A percentile compares a stretch with the other conserved stretches of the same genome.
phyloP scores from a whole-genome alignment of 306 rosid genomes.

The Ziziphus jujuba region DNA sequence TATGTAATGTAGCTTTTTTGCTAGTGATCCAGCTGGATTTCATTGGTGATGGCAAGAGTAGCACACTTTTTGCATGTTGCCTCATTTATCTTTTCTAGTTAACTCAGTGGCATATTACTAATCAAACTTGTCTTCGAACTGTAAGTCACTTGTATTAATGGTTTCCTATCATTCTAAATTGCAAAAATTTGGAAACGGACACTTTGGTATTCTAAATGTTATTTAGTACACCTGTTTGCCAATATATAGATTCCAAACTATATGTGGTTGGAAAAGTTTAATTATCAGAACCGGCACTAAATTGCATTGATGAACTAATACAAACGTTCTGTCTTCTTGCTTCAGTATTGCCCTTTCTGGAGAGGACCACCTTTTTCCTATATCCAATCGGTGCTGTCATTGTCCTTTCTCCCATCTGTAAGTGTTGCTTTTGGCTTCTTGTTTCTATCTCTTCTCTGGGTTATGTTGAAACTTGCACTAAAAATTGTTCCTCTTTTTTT shows the following conservation, averaged over 20 bases:
- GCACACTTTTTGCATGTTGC: neutral
- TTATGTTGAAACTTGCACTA: constrained; percentile 27
- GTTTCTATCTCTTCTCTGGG: constrained; percentile 21
- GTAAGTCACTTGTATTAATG: neutral
- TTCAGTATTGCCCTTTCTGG: constrained; percentile 96
- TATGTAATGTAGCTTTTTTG: neutral
- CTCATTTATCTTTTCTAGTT: neutral
- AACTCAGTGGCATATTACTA: neutral
- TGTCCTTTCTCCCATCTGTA: constrained; percentile 94
- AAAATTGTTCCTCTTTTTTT: neutral
- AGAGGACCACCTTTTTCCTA: constrained; percentile 91
- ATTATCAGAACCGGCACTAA: neutral
- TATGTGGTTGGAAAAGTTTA: neutral
- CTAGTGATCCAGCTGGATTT: neutral
- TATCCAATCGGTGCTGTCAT: constrained; percentile 88
- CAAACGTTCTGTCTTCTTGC: constrained; percentile 17
- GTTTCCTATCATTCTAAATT: neutral
- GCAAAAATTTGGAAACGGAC: neutral
- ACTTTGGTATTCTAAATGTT: neutral
- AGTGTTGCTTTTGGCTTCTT: constrained; percentile 42
- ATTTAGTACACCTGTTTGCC: constrained; percentile 6
- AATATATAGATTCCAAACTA: constrained; percentile 3
- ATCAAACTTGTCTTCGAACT: neutral
- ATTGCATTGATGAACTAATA: constrained; percentile 22
- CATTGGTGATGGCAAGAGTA: neutral